phyloP scores from a whole-genome alignment of 1,139 yeast species.

The Candida sanyaensis region DNA sequence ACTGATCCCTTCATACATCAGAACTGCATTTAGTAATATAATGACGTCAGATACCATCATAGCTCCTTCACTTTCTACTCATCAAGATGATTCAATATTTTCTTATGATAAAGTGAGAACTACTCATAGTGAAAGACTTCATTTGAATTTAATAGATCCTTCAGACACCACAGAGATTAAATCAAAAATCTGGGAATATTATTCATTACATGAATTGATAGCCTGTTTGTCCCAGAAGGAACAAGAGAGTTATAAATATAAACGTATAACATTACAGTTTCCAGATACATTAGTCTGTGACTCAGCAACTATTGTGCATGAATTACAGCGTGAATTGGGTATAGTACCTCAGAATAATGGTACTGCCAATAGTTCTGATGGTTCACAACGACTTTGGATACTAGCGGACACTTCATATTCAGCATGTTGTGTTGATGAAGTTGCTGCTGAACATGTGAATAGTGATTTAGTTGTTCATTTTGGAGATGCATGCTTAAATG shows the following conservation, averaged over 20 bases:
- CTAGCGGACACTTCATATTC: conserved; percentile 96
- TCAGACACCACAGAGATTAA: conserved; percentile 27
- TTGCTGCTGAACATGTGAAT: conserved; percentile 89
- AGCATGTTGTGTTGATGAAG: conserved; percentile 94
- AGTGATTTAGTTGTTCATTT: conserved; percentile 89
- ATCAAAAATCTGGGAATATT: conserved; percentile 45
- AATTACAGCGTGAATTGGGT: conserved; percentile 32
- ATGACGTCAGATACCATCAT: conserved; percentile 12
- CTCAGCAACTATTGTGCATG: conserved; percentile 67
- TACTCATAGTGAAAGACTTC: conserved; percentile 31
- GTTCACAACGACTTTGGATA: conserved; percentile 55
- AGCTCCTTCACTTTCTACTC: conserved; percentile 65
- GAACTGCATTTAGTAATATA: neutral
- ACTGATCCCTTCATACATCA: neutral
- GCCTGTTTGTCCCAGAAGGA: conserved; percentile 29
- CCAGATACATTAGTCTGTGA: conserved; percentile 83
- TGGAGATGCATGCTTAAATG: conserved; percentile 92
- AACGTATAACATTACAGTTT: conserved; percentile 78
- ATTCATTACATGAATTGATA: conserved; percentile 50
- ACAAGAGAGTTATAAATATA: conserved; percentile 28
- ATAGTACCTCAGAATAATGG: neutral
- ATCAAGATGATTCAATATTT: conserved; percentile 56
- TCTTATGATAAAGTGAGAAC: conserved; percentile 38
- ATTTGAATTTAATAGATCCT: conserved; percentile 27
- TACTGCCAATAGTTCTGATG: neutral